phyloP scores from a whole-genome alignment of 1,139 yeast species.

The Suhomyces ambrosiae region DNA sequence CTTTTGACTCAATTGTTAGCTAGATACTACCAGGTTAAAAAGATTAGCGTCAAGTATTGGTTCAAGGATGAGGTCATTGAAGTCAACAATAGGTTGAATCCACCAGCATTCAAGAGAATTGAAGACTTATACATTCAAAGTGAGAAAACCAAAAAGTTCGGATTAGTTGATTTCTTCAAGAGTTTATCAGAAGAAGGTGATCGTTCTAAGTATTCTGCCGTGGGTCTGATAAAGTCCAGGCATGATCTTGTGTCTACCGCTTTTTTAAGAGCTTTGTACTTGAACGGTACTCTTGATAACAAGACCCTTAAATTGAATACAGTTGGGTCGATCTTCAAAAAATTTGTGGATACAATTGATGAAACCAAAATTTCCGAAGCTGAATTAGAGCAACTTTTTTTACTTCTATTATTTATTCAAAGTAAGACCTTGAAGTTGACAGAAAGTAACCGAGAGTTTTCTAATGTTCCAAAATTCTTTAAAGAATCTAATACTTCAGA shows the following conservation, averaged over 20 bases:
- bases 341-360: constrained; percentile 28
- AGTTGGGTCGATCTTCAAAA: constrained; percentile 58
- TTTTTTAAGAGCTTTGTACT: constrained; percentile 57
- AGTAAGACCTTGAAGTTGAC: constrained; percentile 33
- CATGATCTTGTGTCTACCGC: constrained; percentile 64
- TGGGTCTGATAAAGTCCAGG: constrained; percentile 36
- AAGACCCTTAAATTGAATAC: constrained; percentile 45
- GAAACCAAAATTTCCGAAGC: constrained; percentile 28
- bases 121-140: constrained; percentile 17
- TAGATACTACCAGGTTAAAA: constrained; percentile 83
- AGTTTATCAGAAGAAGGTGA: constrained; percentile 21
- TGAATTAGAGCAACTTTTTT: constrained; percentile 38
- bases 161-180: constrained; percentile 37
- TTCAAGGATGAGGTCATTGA: constrained; percentile 52
- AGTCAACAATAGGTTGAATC: constrained; percentile 55
- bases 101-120: constrained; percentile 43
- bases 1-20: constrained; percentile 73
- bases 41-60: constrained; percentile 61
- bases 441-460: constrained; percentile 33
- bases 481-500: constrained; percentile 25
- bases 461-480: constrained; percentile 39
- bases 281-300: constrained; percentile 57
- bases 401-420: constrained; percentile 47
- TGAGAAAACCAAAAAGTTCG: constrained; percentile 29
- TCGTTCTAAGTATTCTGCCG: constrained; percentile 9